Conservation (phyloP, 2,329 filamentous ascomycete genomes). For the Colletotrichum sansevieriae region DNA sequence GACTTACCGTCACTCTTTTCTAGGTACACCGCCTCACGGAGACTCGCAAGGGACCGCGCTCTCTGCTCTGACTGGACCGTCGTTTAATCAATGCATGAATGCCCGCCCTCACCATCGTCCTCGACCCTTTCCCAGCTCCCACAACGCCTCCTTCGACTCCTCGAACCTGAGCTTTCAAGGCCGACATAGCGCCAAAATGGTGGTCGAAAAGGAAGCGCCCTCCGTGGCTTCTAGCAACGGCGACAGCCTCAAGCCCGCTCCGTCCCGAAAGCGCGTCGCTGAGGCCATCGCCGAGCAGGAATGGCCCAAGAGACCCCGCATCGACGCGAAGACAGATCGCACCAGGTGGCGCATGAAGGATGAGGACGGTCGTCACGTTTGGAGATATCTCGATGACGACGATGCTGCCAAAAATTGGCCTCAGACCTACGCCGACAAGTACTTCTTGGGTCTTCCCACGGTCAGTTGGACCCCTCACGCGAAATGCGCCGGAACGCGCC, state of each 20-base stretch:
- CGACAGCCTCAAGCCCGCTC: constrained; percentile 36
- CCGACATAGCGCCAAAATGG: constrained; percentile 2
- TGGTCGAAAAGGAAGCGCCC: constrained; percentile 20
- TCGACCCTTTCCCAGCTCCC: neutral
- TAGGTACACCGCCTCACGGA: constrained; percentile 35
- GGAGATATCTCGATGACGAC: constrained; percentile 88
- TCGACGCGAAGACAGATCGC: constrained; percentile 78
- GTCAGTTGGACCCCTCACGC: constrained; percentile 60
- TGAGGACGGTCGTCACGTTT: constrained; percentile 88
- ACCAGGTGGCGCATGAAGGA: constrained; percentile 87
- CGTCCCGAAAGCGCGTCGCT: constrained; percentile 59
- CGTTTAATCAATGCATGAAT: constrained; percentile 33
- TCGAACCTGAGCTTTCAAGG: neutral
- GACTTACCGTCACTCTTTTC: neutral
- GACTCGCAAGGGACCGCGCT: constrained; percentile 27
- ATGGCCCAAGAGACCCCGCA: constrained; percentile 60
- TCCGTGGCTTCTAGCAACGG: constrained; percentile 38
- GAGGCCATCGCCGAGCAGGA: constrained; percentile 52
- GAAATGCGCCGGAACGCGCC: neutral
- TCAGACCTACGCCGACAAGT: constrained; percentile 90
- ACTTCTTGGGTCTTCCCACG: constrained; percentile 82
- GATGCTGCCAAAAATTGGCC: constrained; percentile 83
- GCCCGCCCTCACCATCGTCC: constrained; percentile 4
- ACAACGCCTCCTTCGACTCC: neutral
- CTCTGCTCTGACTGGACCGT: constrained; percentile 6